Percentiles rank a stretch among this genome's conserved stretches.
phyloP scores from a whole-genome alignment of 805 yeast genomes.

The Kazachstania viticola region DNA sequence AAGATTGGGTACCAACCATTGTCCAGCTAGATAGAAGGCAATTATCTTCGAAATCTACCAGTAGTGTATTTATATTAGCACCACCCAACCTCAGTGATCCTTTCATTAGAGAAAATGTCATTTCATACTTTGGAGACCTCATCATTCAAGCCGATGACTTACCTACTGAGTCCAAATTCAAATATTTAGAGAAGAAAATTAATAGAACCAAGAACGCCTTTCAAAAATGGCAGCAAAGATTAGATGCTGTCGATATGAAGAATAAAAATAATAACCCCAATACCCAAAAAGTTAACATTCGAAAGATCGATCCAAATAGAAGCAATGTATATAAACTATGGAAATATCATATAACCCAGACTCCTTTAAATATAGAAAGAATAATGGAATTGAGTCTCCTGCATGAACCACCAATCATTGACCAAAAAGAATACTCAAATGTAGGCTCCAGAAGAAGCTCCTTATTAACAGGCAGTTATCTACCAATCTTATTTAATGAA shows the following conservation, averaged over 20 bases:
- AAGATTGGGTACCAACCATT: conserved; percentile 88
- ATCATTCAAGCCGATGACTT: conserved; percentile 33
- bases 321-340: conserved; percentile 21
- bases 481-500: conserved; percentile 56
- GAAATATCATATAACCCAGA: conserved; percentile 19
- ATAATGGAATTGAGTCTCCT: conserved; percentile 54
- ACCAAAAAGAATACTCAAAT: conserved; percentile 15
- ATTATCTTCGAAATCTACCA: conserved; percentile 43
- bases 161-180: conserved; percentile 17
- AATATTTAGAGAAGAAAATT: conserved; percentile 52
- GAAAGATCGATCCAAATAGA: conserved; percentile 17
- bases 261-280: neutral
- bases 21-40: conserved; percentile 77
- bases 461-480: conserved; percentile 46
- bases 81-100: conserved; percentile 77
- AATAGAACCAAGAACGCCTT: conserved; percentile 62
- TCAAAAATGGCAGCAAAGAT: conserved; percentile 72
- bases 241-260: conserved; percentile 15
- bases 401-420: conserved; percentile 44
- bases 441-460: conserved; percentile 45
- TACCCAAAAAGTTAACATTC: neutral
- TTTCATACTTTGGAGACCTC: conserved; percentile 87
- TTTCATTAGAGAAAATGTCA: conserved; percentile 64
- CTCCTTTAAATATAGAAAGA: conserved; percentile 37
- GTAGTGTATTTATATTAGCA: conserved; percentile 56